Percentiles rank a stretch among this genome's conserved stretches.
phyloP scores from a whole-genome alignment of 108 stramenopile species.

The Schizochytrium sp. region DNA sequence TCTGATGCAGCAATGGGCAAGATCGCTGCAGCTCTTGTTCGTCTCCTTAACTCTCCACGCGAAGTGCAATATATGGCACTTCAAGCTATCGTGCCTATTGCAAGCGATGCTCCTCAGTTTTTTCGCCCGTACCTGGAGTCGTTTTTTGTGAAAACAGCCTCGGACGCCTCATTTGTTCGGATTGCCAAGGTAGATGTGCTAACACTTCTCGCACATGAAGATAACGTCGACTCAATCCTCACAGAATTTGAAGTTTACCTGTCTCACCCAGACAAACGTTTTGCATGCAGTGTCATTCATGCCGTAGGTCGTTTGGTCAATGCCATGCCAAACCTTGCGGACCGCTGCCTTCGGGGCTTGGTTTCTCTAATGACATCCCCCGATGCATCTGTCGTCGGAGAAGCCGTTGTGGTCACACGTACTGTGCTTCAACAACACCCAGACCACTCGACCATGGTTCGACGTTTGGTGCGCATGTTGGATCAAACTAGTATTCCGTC shows the following conservation, averaged over 20 bases:
- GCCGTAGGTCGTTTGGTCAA: constrained; percentile 90
- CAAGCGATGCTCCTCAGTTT: constrained; percentile 87
- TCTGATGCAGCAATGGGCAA: constrained; percentile 64
- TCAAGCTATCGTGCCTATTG: constrained; percentile 88
- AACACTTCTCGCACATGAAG: constrained; percentile 83
- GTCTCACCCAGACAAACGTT: constrained; percentile 85
- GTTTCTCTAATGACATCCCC: constrained; percentile 82
- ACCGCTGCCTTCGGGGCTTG: constrained; percentile 86
- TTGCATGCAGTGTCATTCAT: constrained; percentile 87
- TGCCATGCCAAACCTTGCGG: constrained; percentile 85
- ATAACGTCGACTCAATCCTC: constrained; percentile 86
- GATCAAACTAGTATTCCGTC: constrained; percentile 71
- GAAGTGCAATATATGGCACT: constrained; percentile 98
- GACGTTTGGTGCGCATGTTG: constrained; percentile 64
- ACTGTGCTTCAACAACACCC: constrained; percentile 79
- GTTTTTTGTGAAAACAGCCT: constrained; percentile 90
- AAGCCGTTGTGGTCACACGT: constrained; percentile 88
- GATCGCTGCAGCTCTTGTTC: constrained; percentile 92
- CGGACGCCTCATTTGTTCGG: constrained; percentile 91
- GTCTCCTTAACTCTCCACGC: constrained; percentile 90
- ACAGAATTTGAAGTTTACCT: constrained; percentile 92
- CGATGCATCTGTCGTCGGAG: constrained; percentile 85
- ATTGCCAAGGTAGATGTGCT: constrained; percentile 95
- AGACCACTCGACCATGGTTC: background rate
- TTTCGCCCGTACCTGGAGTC: constrained; percentile 94